Evolutionary conservation across 805 yeast genomes (phyloP).

Genomic region (Saturnispora besseyi): DNA sequence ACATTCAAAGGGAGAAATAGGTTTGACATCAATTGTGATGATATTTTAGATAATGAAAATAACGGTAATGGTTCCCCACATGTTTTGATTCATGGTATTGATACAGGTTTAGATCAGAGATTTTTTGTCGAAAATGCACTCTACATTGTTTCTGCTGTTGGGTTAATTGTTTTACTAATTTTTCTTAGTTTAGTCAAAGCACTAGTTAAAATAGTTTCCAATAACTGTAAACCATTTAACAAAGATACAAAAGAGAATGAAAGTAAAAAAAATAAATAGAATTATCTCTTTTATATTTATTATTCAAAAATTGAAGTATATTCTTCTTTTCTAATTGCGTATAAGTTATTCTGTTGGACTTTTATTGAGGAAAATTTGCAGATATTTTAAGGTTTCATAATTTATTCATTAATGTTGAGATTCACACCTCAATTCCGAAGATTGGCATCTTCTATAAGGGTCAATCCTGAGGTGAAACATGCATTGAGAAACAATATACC

Average conservation of each 20-base stretch:
- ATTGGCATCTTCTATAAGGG: constrained; percentile 2
- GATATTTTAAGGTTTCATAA: neutral
- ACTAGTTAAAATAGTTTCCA: neutral
- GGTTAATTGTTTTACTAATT: constrained; percentile 9
- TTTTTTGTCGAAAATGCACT: constrained; percentile 44
- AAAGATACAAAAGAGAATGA: neutral
- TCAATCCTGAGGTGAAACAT: constrained; percentile 43
- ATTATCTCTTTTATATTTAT: neutral
- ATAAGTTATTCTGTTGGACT: too few relatives aligned
- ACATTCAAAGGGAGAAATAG: constrained; percentile 8
- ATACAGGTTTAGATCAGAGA: constrained; percentile 24
- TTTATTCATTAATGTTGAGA: neutral
- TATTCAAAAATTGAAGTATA: neutral
- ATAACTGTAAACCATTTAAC: neutral
- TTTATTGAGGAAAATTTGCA: neutral
- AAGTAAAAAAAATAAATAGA: neutral
- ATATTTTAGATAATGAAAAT: constrained; percentile 17
- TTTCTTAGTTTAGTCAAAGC: constrained; percentile 11
- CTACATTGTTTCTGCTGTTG: constrained; percentile 23
- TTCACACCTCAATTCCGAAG: neutral
- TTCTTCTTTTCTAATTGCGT: neutral
- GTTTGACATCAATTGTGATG: constrained; percentile 19
- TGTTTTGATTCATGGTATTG: neutral
- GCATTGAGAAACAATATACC: constrained; percentile 55
- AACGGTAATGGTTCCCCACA: neutral